Conservation (phyloP, 129 eudicot species). For the Smallanthus sonchifolius region DNA sequence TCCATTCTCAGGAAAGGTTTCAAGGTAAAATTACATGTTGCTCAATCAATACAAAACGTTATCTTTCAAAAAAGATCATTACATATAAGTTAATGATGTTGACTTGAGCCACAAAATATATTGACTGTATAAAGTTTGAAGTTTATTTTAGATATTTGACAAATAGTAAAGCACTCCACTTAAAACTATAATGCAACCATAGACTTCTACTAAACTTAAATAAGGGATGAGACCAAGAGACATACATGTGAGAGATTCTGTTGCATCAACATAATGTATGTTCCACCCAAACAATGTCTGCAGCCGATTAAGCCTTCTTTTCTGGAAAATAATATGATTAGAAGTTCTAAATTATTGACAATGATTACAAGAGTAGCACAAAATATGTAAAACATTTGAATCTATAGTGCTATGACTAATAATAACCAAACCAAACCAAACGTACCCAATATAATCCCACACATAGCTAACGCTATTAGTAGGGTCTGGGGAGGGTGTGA, state of each 20-base stretch:
- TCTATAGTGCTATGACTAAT: background rate
- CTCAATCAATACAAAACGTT: background rate
- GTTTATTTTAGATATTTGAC: background rate
- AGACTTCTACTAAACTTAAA: background rate
- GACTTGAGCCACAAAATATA: background rate
- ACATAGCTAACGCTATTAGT: too few relatives aligned
- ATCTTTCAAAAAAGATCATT: background rate
- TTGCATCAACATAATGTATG: conserved; percentile 79
- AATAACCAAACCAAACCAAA: too few relatives aligned
- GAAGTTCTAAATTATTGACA: background rate
- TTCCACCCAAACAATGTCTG: conserved; percentile 83
- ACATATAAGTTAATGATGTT: background rate
- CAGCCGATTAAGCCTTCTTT: conserved; percentile 70
- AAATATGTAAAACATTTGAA: background rate
- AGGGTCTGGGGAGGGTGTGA: too few relatives aligned
- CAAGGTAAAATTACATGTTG: background rate
- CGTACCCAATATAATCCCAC: too few relatives aligned
- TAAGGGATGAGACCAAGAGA: background rate
- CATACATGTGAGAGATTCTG: conserved; percentile 69
- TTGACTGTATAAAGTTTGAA: background rate
- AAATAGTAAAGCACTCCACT: background rate
- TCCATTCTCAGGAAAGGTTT: background rate
- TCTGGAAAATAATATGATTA: conserved; percentile 38
- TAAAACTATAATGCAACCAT: background rate
- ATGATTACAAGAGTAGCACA: conserved; percentile 1